Base-by-base conservation (phyloP, 140 eudicot genomes). In the Stevia rebaudiana region DNA sequence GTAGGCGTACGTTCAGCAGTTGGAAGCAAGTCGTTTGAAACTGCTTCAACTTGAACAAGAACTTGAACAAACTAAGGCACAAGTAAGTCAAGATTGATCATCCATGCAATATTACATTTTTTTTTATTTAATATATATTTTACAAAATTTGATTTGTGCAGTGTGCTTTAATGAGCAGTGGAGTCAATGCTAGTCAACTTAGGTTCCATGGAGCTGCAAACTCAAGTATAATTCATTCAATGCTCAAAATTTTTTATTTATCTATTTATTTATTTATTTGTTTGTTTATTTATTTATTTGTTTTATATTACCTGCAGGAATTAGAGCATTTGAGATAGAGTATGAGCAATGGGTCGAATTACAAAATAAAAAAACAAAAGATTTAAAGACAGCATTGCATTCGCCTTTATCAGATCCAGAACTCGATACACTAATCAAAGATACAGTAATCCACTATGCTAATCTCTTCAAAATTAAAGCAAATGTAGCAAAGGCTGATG, bases 1-100 rank as follows among this genome's bases (percentile, higher is more conserved):
- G 15, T 67, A 94, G 99, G 99, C 95, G 53, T 88, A 94, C 80
- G 94, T 94, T 70, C 95, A 81, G 83, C 97, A 94, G 61, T 65
- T 94, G 65, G 99, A 94, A 80, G 81, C 72, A 35, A 81, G 99
- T 60, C 90, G 84, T 53, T 48, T 77, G 81, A 94, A 77, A 74
- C 82, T 94, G 67, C 67, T 69, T 71, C 90, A 83, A 46, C 57
- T 94, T 50, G 97, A 94, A 75, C 97, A 81, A 80, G 97, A 94
- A 80, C 96, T 94, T 69, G 95, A 83, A 33, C 79, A 83, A 42
- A 76, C 81, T 49, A 82, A 77, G 65, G 88, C 81, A 78, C 98
- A 94, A 72, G 99, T 88, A 77, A 48, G 68, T 15, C 35, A 16
- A 56, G 59, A 52, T 35, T 49, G 57, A 31, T 63, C 37, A 63